phyloP scores from a whole-genome alignment of 495 filamentous ascomycete genomes.

The Acidomyces sp. region DNA sequence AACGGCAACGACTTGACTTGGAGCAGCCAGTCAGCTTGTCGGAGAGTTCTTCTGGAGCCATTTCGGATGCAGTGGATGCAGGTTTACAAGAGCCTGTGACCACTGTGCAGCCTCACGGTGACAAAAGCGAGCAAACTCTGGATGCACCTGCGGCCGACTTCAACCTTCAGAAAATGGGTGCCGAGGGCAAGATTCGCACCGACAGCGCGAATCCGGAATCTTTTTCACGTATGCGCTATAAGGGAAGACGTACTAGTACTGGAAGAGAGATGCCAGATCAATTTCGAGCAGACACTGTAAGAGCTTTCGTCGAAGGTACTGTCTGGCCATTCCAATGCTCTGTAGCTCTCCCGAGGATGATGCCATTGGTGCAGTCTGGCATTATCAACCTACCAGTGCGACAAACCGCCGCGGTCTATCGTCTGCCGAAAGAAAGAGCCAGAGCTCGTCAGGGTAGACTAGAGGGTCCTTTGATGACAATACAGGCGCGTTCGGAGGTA shows the following conservation, averaged over 20 bases:
- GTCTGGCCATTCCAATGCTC: slow-evolving; percentile 72
- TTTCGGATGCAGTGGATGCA: not conserved
- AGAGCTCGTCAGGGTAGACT: slow-evolving; percentile 59
- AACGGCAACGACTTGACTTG: slow-evolving; percentile 7
- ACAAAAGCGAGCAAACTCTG: not conserved
- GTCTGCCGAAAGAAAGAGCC: slow-evolving; percentile 52
- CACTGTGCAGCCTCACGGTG: not conserved
- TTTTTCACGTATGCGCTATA: slow-evolving; percentile 22
- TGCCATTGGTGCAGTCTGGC: slow-evolving; percentile 25
- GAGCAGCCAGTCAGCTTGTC: not conserved
- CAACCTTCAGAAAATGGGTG: not conserved
- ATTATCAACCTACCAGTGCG: slow-evolving; percentile 40
- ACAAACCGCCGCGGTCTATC: slow-evolving; percentile 47
- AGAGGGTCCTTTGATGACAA: slow-evolving; percentile 55
- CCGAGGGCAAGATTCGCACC: not conserved
- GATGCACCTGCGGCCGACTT: not conserved
- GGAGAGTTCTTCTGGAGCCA: not conserved
- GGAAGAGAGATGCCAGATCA: slow-evolving; percentile 65
- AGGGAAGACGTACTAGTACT: slow-evolving; percentile 41
- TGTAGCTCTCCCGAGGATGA: slow-evolving; percentile 34
- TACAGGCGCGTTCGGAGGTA: slow-evolving; percentile 47
- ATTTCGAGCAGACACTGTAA: slow-evolving; percentile 55
- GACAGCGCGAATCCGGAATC: not conserved
- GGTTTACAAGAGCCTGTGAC: not conserved
- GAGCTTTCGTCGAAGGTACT: slow-evolving; percentile 62